A percentile compares a stretch with the other conserved stretches of the same genome.
Evolutionary conservation across 2,329 filamentous ascomycete species (phyloP).

Genomic region (Emydomyces testavorans): DNA sequence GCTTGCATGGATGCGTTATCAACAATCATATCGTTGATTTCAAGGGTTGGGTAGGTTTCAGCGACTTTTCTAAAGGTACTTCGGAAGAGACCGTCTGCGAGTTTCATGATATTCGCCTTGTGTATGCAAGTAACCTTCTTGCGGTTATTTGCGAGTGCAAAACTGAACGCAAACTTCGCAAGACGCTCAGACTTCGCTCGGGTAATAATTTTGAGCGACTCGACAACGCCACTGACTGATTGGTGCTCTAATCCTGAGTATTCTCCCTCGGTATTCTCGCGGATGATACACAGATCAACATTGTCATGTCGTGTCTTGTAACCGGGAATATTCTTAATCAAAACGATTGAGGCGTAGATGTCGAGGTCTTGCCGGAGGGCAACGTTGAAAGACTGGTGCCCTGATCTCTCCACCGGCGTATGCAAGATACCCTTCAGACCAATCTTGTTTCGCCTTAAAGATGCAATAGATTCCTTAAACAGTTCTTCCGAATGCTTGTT

Average conservation of each 20-base stretch:
- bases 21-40: constrained; percentile 99
- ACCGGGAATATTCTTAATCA: constrained; percentile 99
- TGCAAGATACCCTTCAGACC: constrained; percentile 98
- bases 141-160: constrained; percentile 95
- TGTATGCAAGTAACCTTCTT: constrained; percentile 99
- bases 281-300: constrained; percentile 98
- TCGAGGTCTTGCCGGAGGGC: constrained; percentile 97
- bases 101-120: constrained; percentile 99
- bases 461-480: constrained; percentile 90
- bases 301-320: constrained; percentile 95
- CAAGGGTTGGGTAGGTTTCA: constrained; percentile 88
- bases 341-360: constrained; percentile 94
- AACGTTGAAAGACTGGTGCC: constrained; percentile 99
- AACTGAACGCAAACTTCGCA: constrained; percentile 95
- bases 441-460: constrained; percentile 95
- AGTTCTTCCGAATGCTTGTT: constrained; percentile 84
- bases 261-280: constrained; percentile 99
- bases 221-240: constrained; percentile 88
- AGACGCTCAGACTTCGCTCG: constrained; percentile 98
- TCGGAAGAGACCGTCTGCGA: constrained; percentile 96
- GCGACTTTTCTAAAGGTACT: constrained; percentile 89
- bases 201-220: constrained; percentile 99
- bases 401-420: constrained; percentile 90
- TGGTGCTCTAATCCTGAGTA: constrained; percentile 99
- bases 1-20: constrained; percentile 99